Evolutionary conservation across 75 land plant genomes (phyloP), one percentile per base, ranked within the genome.

Genomic region (Pinus taeda): DNA sequence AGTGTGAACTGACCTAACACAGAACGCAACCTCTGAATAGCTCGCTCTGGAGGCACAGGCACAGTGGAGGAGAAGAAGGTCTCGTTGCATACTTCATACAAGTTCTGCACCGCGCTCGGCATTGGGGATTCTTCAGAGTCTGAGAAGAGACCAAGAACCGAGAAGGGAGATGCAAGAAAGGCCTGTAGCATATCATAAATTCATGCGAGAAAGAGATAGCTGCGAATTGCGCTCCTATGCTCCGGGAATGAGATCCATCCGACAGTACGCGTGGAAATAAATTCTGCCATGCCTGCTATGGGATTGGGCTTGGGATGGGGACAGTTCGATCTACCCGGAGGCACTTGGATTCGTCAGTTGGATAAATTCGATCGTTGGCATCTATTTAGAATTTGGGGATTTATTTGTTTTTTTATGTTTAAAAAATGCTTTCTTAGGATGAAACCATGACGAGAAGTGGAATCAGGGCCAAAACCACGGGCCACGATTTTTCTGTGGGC

Each of bases 81-180:
- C 30, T 82, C 85, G 79, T 80, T 84, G 86, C 91, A 89, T 20
- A 86, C 83, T 18, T 82, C 74, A 64, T 55, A 89, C 7, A 89
- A 83, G 71, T 30, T 86, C 88, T 86, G 88, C 42, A 89, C 88
- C 15, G 62, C 45, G 56, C 69, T 62, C 49, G 81, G 59, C 77
- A 79, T 79, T 53, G 83, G 59, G 60, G 11, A 24, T 57, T 80
- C 72, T 65, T 17, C 7, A 15, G 42, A 17, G 42, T n/a, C 55
- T 36, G 39, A 9, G 21, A 20, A 36, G 42, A 42, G 0, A 69
- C 39, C 49, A 8, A 42, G 55, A 39, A 42, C n/a, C 14, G 53
- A 53, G 55, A 49, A 11, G 55, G 11, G 55, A 49, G 55, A 11
- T 49, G 55, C 55, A 49, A 49, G 55, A 49, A 42, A 69, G 12